Evolutionary conservation across 352 stramenopile genomes (phyloP).

Genomic region (Paralagenidium karlingii): DNA sequence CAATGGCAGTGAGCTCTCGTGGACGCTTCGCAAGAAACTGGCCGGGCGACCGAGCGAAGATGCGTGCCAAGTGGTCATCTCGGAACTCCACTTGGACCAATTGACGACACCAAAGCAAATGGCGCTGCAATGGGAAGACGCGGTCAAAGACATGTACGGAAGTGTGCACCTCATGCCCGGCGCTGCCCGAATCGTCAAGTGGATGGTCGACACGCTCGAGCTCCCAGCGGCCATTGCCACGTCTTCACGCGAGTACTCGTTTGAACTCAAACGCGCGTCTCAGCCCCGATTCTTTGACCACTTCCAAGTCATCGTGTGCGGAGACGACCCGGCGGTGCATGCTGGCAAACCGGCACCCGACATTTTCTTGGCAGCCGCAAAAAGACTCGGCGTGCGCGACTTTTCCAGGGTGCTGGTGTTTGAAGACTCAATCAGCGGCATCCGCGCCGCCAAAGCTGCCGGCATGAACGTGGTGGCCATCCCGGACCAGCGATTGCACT

Average conservation of each 20-base stretch:
- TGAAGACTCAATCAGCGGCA: slow-evolving; percentile 62
- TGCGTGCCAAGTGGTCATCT: slow-evolving; percentile 67
- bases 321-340: slow-evolving; percentile 56
- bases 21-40: slow-evolving; percentile 58
- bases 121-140: slow-evolving; percentile 39
- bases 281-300: too few species aligned
- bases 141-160: slow-evolving; percentile 42
- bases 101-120: slow-evolving; percentile 37
- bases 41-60: slow-evolving; percentile 49
- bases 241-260: too few species aligned
- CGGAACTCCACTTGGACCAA: slow-evolving; percentile 15
- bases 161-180: slow-evolving; percentile 40
- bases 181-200: slow-evolving; percentile 26
- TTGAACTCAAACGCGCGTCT: too few species aligned
- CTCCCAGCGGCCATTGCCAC: too few species aligned
- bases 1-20: slow-evolving; percentile 44
- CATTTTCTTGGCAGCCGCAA: slow-evolving; percentile 60
- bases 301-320: slow-evolving; percentile 61
- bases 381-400: too few species aligned
- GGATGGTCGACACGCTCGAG: slow-evolving; percentile 30
- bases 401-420: too few species aligned
- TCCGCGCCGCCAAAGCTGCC: slow-evolving; percentile 42
- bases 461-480: slow-evolving; percentile 62
- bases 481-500: slow-evolving; percentile 54
- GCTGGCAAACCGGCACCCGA: slow-evolving; percentile 63